A percentile compares a stretch with the other conserved stretches of the same genome.
Evolutionary conservation across 208 protist genomes (phyloP).

Genomic region (Acanthamoeba polyphaga): DNA sequence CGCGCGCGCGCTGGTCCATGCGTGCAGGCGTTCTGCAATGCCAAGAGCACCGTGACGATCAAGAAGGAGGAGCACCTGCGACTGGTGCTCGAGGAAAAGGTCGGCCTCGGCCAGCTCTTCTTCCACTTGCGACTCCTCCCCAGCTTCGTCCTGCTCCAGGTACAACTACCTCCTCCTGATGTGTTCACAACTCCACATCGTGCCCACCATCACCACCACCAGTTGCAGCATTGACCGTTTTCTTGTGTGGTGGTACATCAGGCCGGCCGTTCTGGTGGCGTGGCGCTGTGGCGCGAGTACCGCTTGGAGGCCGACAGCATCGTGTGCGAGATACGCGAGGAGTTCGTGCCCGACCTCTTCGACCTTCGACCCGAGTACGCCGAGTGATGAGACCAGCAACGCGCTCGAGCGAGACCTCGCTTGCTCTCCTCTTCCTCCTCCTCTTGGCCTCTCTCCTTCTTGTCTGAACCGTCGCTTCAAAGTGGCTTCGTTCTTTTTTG

Average conservation of each 20-base stretch:
- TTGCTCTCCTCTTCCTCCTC: not conserved
- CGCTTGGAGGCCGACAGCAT: constrained; percentile 10
- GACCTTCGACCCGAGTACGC: not conserved
- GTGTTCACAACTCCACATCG: no score
- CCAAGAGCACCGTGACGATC: constrained; percentile 38
- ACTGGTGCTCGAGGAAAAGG: not conserved
- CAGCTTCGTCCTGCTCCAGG: constrained; percentile 5
- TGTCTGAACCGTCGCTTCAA: no score
- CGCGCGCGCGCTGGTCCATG: not conserved
- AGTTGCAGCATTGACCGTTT: not conserved
- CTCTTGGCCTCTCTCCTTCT: no score
- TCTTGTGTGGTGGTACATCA: not conserved
- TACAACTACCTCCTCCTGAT: no score
- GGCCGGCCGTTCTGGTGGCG: not conserved
- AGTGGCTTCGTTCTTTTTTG: not conserved
- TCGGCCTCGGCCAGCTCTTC: constrained; percentile 47
- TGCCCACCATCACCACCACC: no score
- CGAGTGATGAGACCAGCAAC: not conserved
- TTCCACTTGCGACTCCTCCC: constrained; percentile 35
- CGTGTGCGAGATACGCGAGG: constrained; percentile 36
- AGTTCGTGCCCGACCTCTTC: constrained; percentile 22
- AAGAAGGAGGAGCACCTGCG: constrained; percentile 21
- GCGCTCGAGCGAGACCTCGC: not conserved
- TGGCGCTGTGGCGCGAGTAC: constrained; percentile 2
- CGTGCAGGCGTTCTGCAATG: not conserved